A percentile compares a stretch with the other conserved stretches of the same genome.
phyloP scores from a whole-genome alignment of 257 asterid species.

The Pogostemon cablin region DNA sequence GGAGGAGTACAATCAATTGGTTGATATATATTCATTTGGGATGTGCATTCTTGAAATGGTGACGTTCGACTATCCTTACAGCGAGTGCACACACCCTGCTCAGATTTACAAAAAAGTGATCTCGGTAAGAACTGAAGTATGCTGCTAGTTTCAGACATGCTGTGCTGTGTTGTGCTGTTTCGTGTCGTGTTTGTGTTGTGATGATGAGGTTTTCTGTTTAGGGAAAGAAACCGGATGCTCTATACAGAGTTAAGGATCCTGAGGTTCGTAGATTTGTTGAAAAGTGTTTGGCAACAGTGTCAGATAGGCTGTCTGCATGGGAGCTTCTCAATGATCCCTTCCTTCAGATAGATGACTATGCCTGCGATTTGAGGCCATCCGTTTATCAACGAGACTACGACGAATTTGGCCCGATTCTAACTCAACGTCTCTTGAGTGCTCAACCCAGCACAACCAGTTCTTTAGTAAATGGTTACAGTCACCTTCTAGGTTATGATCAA shows the following conservation, averaged over 20 bases:
- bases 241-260: slow-evolving; percentile 59
- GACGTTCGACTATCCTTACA: slow-evolving; percentile 75
- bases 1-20: slow-evolving; percentile 75
- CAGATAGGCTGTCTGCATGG: slow-evolving; percentile 64
- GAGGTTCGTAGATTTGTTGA: slow-evolving; percentile 68
- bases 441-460: slow-evolving; percentile 45
- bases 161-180: background rate
- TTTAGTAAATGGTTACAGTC: slow-evolving; percentile 44
- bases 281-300: slow-evolving; percentile 65
- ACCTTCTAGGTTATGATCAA: slow-evolving; percentile 43
- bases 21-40: slow-evolving; percentile 73
- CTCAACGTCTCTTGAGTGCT: slow-evolving; percentile 38
- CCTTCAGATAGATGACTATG: slow-evolving; percentile 55
- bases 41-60: slow-evolving; percentile 82
- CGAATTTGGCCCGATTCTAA: slow-evolving; percentile 38
- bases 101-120: slow-evolving; percentile 77
- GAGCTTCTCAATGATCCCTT: slow-evolving; percentile 76
- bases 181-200: background rate
- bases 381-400: slow-evolving; percentile 42
- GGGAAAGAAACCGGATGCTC: slow-evolving; percentile 77
- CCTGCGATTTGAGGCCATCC: slow-evolving; percentile 42
- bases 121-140: slow-evolving; percentile 48
- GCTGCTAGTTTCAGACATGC: background rate
- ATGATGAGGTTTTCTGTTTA: slow-evolving; percentile 4
- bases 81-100: slow-evolving; percentile 73